These are phyloP conservation scores for Dictyostelium purpureum DNA, from an alignment of 78 protist species.

Conservation along the genomic window DNA sequence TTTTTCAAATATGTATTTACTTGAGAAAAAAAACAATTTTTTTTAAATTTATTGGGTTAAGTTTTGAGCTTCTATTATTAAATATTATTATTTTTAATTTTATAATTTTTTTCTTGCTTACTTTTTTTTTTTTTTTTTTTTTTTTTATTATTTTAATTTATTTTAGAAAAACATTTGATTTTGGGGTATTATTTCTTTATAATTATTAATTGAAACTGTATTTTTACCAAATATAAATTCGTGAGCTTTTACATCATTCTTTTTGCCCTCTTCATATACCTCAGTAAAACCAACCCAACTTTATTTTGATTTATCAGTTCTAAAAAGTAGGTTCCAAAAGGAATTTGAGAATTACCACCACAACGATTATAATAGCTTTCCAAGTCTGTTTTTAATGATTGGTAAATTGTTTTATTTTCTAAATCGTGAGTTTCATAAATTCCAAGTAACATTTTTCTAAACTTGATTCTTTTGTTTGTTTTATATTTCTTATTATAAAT, in stretches of 20 bases:
- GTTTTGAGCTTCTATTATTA: too few relatives aligned
- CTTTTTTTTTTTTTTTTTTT: too few relatives aligned
- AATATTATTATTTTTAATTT: too few relatives aligned
- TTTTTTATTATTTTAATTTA: background rate
- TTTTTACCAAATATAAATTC: constrained; percentile 65
- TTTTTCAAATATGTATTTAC: too few relatives aligned
- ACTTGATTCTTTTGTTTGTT: background rate
- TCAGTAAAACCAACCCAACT: constrained; percentile 64
- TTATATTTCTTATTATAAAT: constrained; percentile 9
- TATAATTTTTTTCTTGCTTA: too few relatives aligned
- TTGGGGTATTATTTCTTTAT: background rate
- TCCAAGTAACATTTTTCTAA: constrained; percentile 14
- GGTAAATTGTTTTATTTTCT: background rate
- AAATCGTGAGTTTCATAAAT: background rate
- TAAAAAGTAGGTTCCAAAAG: background rate
- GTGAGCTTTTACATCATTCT: background rate
- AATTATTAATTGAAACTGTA: constrained; percentile 11
- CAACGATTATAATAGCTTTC: background rate
- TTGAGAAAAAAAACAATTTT: too few relatives aligned
- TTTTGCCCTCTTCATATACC: constrained; percentile 49
- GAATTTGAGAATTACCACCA: too few relatives aligned
- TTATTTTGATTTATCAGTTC: background rate
- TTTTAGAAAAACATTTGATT: background rate
- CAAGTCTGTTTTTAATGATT: background rate
- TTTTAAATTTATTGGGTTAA: too few relatives aligned